Evolutionary conservation across 345 rosid genomes (phyloP), one percentile per base, ranked within the genome.

Genomic region (Kandelia obovata): DNA sequence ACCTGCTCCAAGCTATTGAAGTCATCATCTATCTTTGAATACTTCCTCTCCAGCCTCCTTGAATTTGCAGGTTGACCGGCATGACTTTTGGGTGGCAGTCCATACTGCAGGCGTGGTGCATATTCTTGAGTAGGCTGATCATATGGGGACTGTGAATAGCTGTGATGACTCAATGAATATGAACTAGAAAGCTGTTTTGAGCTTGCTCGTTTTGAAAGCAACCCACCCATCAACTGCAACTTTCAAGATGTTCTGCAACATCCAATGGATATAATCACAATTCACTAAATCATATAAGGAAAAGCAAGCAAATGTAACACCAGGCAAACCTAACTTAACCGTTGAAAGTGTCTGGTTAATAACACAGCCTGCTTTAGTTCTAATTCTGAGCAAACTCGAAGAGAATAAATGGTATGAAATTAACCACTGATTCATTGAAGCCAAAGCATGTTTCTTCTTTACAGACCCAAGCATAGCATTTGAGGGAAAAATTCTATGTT

Each of bases 1-100:
- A 86, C 91, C 89, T 88, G 91, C 43, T 81, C 94, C 71, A 88
- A 82, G 78, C 80, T 86, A 56, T 63, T 79, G 71, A 82, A 86
- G 69, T 86, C 47, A 77, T 88, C 94, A 67, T 83, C 80, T 79
- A 88, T 88, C 78, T 85, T 88, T 4, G 89, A 85, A 64, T 73
- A 88, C 74, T 88, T 86, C 76, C 94, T 79, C 72, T 85, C 88
- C 73, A 88, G 68, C 66, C 74, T 81, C 83, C 73, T 81, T 9
- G 86, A 43, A 28, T 78, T 72, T 7, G 80, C 70, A 51, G 77
- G 80, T 64, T 28, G 77, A 66, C 75, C 61, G 11, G 74, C 73
- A 31, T 85, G 75, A 70, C 78, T 76, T 53, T 65, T 84, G 79
- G 85, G 68, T 23, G 81, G 80, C 20, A 83, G 68, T 28, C 68